These are phyloP conservation scores for Takashimella koratensis DNA, from an alignment of 1,284 basidiomycete species.

Conservation along the genomic window DNA sequence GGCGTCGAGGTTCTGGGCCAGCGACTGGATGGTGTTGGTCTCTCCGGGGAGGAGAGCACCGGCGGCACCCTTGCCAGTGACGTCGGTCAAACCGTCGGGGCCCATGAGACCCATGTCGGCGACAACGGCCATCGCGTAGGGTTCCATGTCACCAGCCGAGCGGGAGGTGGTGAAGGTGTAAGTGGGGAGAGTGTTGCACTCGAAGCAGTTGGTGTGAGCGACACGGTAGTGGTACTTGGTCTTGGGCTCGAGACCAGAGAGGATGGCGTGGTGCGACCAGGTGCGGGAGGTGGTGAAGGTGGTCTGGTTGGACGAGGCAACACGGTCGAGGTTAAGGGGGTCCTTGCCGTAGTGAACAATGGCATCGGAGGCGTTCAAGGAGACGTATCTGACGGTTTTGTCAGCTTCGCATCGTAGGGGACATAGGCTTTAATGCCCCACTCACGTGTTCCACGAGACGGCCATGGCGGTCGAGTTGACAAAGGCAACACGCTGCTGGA, in stretches of 20 bases:
- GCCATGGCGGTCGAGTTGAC: constrained; percentile 17
- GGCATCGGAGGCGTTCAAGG: constrained; percentile 15
- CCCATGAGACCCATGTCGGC: constrained; percentile 39
- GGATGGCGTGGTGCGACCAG: constrained; percentile 20
- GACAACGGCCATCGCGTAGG: constrained; percentile 24
- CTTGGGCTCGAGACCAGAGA: constrained; percentile 21
- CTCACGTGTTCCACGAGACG: constrained; percentile 25
- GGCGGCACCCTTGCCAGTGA: constrained; percentile 17
- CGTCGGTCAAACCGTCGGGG: constrained; percentile 29
- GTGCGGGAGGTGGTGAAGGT: constrained; percentile 23
- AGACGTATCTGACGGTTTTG: constrained; percentile 13
- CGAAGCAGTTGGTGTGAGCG: constrained; percentile 24
- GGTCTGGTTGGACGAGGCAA: constrained; percentile 10
- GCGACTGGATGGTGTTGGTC: constrained; percentile 35
- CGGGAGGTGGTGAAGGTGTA: constrained; percentile 27
- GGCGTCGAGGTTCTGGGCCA: constrained; percentile 25
- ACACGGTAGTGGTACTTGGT: constrained; percentile 29
- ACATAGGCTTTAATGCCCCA: background rate
- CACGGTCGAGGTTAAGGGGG: constrained; percentile 17
- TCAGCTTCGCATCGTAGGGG: too few species aligned
- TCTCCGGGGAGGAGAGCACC: constrained; percentile 22
- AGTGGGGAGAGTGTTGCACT: constrained; percentile 24
- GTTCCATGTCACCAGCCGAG: constrained; percentile 10
- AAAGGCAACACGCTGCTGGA: constrained; percentile 26
- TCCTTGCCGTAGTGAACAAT: constrained; percentile 20